phyloP scores from a whole-genome alignment of 2,329 filamentous ascomycete species.

The Cladosporium colombiae region DNA sequence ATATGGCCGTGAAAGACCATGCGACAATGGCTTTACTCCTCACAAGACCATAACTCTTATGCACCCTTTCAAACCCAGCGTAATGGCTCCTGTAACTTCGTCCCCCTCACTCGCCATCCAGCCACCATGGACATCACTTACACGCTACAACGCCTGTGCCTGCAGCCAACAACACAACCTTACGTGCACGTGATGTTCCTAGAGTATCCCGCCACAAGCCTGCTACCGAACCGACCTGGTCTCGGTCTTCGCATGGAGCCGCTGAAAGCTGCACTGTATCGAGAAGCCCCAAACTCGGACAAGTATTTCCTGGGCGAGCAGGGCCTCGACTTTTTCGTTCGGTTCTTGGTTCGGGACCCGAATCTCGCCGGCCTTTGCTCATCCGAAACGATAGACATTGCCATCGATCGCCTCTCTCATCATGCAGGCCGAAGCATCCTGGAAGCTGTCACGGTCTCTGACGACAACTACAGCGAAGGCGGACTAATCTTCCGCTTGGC shows the following conservation, averaged over 20 bases:
- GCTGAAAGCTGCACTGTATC: slow-evolving; percentile 3
- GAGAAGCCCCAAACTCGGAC: background rate
- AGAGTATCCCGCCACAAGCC: background rate
- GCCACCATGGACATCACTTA: background rate
- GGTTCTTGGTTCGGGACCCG: background rate
- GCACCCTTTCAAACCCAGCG: background rate
- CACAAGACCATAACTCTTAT: background rate
- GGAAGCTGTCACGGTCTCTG: slow-evolving; percentile 1
- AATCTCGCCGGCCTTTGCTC: background rate
- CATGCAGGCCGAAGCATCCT: background rate
- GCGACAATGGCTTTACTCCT: background rate
- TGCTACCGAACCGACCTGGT: background rate
- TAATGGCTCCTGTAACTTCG: background rate
- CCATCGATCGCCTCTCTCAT: background rate
- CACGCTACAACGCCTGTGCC: background rate
- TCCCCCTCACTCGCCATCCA: background rate
- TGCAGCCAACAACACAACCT: background rate
- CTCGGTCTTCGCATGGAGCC: background rate
- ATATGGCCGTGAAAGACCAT: background rate
- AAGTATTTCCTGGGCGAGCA: slow-evolving; percentile 5
- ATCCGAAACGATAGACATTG: background rate
- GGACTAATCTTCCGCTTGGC: background rate
- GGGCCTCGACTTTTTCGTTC: slow-evolving; percentile 1
- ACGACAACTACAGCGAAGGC: background rate
- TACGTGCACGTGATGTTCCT: background rate